Base-by-base conservation (phyloP, 2,329 filamentous ascomycete species). In the Sclerotinia borealis region DNA sequence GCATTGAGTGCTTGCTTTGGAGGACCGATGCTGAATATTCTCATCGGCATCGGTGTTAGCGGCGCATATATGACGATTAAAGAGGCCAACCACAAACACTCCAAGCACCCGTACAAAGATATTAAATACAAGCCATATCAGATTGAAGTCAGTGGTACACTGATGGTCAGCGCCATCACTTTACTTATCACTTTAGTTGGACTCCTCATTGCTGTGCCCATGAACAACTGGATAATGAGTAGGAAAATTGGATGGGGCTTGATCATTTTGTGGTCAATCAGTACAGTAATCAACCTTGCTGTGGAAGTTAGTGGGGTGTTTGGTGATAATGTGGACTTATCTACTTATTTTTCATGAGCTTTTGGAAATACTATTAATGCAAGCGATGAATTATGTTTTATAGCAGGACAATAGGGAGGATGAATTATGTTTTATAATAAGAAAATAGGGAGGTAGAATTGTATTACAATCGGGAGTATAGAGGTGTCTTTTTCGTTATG, bases 11-110 rank as follows among this genome's bases (percentile, higher is more conserved):
- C 95, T 5, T 99, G 95, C 74, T 97, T 99, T 74, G 95, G 95
- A n/a, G 96, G 95, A 0, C 95, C 95, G 0, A 93, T 99, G 92
- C 84, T 99, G 47, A 99, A 99, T 71, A 99, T 99, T 67, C 79
- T 99, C 0, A 84, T 99, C 4, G 95, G 95, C 0, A 93, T 99
- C 59, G 95, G 95, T n/a, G 80, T 98, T 4, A 90, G 90, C 31
- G 95, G 95, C 19, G 83, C 91, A 45, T 96, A 93, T 74, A 95
- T 97, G 83, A 93, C 91, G 63, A 81, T 96, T 19, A 83, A 83
- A 61, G 82, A 85, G 37, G 89, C 89, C 22, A 84, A 89, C 69
- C 81, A 85, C 66, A 80, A 81, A 59, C 85, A 91, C 65, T 76
- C 79, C 34, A 87, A 88, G 68, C 87, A 93, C 71, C 90, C 90